Evolutionary conservation across 352 stramenopile genomes (phyloP), one percentile per base, ranked within the genome.

Genomic region (Pythium monospermum): DNA sequence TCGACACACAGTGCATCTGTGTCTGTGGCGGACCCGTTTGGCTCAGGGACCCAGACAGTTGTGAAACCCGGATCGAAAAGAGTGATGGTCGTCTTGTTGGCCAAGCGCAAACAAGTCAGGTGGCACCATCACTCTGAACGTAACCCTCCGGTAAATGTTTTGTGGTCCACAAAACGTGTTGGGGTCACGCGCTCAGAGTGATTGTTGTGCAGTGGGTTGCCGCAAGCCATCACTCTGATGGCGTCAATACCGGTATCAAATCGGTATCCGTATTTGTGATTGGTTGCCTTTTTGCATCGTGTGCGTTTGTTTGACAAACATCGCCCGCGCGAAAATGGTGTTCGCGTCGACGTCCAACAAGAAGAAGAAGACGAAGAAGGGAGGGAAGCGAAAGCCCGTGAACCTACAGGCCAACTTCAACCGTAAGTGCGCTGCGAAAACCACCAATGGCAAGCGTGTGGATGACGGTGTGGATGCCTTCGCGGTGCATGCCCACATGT

Each of bases 331-430:
- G 18, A 44, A 5, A 6, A 87, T 90, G 76, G 79, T 90, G 68
- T 69, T 59, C 43, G 61, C 74, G 67, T 85, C 77, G 49, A 36
- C 74, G 48, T 61, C 42, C 21, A 69, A 75, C 53, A 71, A 63
- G 37, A 91, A 90, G 71, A 84, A 79, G 61, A 87, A 85, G 61
- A 54, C 46, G 11, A 90, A 83, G 73, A 86, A 86, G 61, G 68
- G 23, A n/a, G 53, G 33, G 60, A 93, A 88, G 69, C 76, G 82
- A 57, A 89, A 87, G 59, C 61, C 82, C 54, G 82, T 93, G 56
- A 93, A 93, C 52, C 61, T 93, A 48, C 77, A 90, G 64, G 61
- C 77, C 40, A 87, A 90, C 51, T 93, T 89, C 39, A 79, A 76
- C 53, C 74, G 82, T 93, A 93, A 93, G 82, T 93, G 78, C 49